Evolutionary conservation across 2,329 filamentous ascomycete species (phyloP), one percentile per base, ranked within the genome.

Genomic region (Parascedosporium putredinis): DNA sequence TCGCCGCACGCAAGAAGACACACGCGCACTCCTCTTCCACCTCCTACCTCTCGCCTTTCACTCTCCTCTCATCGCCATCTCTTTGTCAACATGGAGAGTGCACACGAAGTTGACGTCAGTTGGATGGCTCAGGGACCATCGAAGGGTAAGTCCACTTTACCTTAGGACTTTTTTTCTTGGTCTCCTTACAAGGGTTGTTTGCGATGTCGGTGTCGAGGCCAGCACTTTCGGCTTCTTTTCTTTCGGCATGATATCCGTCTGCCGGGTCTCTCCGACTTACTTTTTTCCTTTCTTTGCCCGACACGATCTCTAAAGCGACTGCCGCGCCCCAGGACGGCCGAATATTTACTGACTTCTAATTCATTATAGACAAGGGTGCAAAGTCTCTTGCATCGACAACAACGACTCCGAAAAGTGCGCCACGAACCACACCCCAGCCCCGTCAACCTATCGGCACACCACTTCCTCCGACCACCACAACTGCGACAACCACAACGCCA

Each of bases 111-210:
- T 61, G 88, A 95, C 68, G 88, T 94, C 62, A 89, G 85, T 67
- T 95, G 88, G 88, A 85, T 94, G 73, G 76, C 76, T 58, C 86
- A 93, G 67, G 85, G 86, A 62, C 80, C 84, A 58, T 81, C 83
- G 55, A 89, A 86, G 84, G 88, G 88, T 87, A 74, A 67, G 76
- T 67, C 58, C 52, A 49, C 55, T n/a, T n/a, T n/a, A n/a, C 43
- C 51, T 52, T 52, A 46, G 2, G 18, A 12, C 33, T 51, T 47
- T 47, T 46, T 23, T 24, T 38, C n/a, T 23, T n/a, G 22, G n/a
- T 5, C 20, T 49, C 50, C 18, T 45, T 23, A 24, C 24, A 16
- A 27, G n/a, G 18, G 10, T 5, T 16, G 6, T 31, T 12, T 12
- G 27, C 27, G 12, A 31, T 12, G 27, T 31, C 27, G 12, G 27